Base-by-base conservation (phyloP, 1,284 basidiomycete genomes). In the Apiotrichum siamense region DNA sequence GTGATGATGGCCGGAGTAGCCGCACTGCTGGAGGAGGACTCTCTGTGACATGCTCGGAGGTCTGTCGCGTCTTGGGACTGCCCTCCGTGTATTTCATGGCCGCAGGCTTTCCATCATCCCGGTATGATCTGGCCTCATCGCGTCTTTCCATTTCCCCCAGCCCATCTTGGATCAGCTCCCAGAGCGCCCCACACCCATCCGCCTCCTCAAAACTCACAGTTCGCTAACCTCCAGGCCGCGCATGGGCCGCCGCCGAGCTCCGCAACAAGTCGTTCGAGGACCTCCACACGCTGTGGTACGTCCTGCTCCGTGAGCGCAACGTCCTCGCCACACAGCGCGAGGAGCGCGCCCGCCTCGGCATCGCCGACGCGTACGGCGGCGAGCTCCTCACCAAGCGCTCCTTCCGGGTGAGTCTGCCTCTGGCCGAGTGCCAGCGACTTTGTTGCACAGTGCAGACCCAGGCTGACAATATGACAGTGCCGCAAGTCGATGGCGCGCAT, bases 401-500 rank as follows among this genome's bases (percentile, higher is more conserved):
- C 7, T 64, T 61, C 54, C 47, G 67, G 48, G 70, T 74, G 54
- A 60, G 67, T 66, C 7, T 11, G n/a, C n/a, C n/a, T n/a, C n/a
- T n/a, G n/a, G n/a, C n/a, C n/a, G n/a, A n/a, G n/a, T n/a, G n/a
- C n/a, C n/a, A n/a, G n/a, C n/a, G n/a, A 17, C 7, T 35, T 35
- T 11, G 33, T 31, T 9, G 15, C 15, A 11, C 15, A 31, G 10
- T 11, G 18, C 10, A n/a, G 13, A 31, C 29, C 10, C 10, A 11
- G 2, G 38, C 38, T 25, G 24, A 25, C 38, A 25, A 11, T 21
- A 10, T 18, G 18, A 27, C 65, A 97, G 93, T 86, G 85, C 69
- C 86, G 87, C 43, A 96, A 93, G 76, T 86, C 88, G n/a, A 96
- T 97, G 90, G 90, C 90, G 20, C 83, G 90, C 38, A 92, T 97